These are phyloP conservation scores for Periconia digitata DNA, from an alignment of 2,329 filamentous ascomycete species.

Conservation along the genomic window DNA sequence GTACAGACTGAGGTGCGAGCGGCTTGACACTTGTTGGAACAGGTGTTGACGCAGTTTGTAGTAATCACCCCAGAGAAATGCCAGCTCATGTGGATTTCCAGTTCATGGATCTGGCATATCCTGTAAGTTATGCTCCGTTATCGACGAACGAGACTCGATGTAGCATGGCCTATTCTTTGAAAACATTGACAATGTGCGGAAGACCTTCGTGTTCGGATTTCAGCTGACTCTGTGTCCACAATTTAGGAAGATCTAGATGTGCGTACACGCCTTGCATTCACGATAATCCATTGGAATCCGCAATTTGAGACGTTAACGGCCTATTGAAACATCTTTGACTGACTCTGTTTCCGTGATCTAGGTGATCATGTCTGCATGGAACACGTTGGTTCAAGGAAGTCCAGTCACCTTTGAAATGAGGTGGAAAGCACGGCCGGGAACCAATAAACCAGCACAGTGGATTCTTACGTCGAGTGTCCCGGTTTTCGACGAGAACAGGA, in stretches of 20 bases:
- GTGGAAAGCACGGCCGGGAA: slow-evolving; percentile 27
- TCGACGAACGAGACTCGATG: too few species aligned
- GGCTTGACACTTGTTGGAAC: not conserved
- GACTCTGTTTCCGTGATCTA: too few species aligned
- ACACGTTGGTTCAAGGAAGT: slow-evolving; percentile 24
- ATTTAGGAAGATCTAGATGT: too few species aligned
- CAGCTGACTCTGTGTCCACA: too few species aligned
- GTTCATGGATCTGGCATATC: slow-evolving; percentile 35
- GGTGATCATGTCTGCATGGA: slow-evolving; percentile 35
- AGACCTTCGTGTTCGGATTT: too few species aligned
- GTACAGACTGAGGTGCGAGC: slow-evolving; percentile 24
- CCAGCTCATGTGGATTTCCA: slow-evolving; percentile 24
- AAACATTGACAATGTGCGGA: too few species aligned
- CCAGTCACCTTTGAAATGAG: slow-evolving; percentile 38
- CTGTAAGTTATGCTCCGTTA: slow-evolving; percentile 25
- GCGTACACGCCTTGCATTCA: too few species aligned
- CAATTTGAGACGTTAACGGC: too few species aligned
- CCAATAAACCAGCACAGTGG: slow-evolving; percentile 24
- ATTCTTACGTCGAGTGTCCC: slow-evolving; percentile 33
- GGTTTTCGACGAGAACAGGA: slow-evolving; percentile 27
- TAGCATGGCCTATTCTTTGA: too few species aligned
- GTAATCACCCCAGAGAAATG: slow-evolving; percentile 23
- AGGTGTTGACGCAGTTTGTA: slow-evolving; percentile 6
- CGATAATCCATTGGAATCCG: too few species aligned
- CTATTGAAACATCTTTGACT: too few species aligned